Evolutionary conservation across 2,329 filamentous ascomycete genomes (phyloP), one percentile per base, ranked within the genome.

Genomic region (Phyllosticta paracitricarpa): DNA sequence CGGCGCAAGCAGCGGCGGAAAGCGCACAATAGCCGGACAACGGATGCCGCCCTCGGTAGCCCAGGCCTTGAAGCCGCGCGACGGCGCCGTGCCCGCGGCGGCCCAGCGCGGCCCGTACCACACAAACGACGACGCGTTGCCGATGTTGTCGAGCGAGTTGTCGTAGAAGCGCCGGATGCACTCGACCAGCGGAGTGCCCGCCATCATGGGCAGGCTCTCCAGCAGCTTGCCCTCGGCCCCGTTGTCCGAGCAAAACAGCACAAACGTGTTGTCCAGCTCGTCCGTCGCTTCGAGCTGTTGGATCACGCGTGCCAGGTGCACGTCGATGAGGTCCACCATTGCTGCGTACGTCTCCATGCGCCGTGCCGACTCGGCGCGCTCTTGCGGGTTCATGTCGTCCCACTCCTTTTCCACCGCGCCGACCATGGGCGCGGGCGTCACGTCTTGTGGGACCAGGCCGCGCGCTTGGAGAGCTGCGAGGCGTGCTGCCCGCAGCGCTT

Each of bases 191-290:
- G 59, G 54, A 17, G 56, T 51, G 14, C 59, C 56, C 4, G 57
- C 57, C 56, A 62, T 59, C 19, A 62, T 40, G 10, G 59, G 59
- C 28, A 61, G 48, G 14, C 54, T 56, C 30, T 62, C 61, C 26
- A 59, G 51, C 17, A 56, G 33, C 40, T 56, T 56, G 28, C 61
- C 61, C 25, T 62, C 61, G 56, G 61, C 61, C 33, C 61, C 61
- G 51, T 62, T 62, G 57, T 62, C 61, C 3, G 61, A 62, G 52
- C 59, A 55, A 53, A 62, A 62, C 2, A 62, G 51, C 10, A 62
- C 57, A 48, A 62, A 62, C 8, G 61, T 62, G 54, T 59, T 28
- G 61, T 62, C 61, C 51, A 62, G 61, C 57, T 62, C 61, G 26
- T 48, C 28, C 5, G 51, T 59, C 1, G 61, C 19, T 7, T 28